Conservation (phyloP, 495 filamentous ascomycete species). For the Bathelium albidoporum region DNA sequence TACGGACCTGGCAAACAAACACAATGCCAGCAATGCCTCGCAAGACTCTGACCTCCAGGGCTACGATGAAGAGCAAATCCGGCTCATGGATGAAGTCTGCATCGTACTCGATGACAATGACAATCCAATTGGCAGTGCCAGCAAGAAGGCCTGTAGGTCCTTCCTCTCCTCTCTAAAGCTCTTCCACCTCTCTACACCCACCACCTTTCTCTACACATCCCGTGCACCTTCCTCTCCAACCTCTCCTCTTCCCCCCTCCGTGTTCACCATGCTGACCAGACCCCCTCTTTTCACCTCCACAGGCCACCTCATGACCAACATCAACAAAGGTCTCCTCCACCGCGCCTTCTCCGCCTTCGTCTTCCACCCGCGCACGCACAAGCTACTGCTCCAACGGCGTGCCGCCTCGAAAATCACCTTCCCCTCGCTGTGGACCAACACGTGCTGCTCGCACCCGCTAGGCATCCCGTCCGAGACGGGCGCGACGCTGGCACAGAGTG, state of each 20-base stretch:
- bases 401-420: slow-evolving; percentile 98
- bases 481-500: slow-evolving; percentile 64
- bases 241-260: slow-evolving; percentile 7
- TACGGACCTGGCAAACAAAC: slow-evolving; percentile 52
- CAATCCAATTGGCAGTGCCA: slow-evolving; percentile 86
- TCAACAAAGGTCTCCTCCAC: slow-evolving; percentile 87
- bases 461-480: slow-evolving; percentile 88
- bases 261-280: background rate
- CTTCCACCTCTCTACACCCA: background rate
- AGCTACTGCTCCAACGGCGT: slow-evolving; percentile 88
- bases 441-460: slow-evolving; percentile 96
- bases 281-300: background rate
- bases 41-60: slow-evolving; percentile 50
- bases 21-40: slow-evolving; percentile 24
- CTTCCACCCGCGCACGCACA: slow-evolving; percentile 70
- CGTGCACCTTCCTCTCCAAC: no score
- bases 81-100: slow-evolving; percentile 98
- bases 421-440: slow-evolving; percentile 99
- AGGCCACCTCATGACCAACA: slow-evolving; percentile 99
- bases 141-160: slow-evolving; percentile 90
- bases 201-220: background rate
- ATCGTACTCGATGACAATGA: slow-evolving; percentile 93
- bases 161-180: slow-evolving; percentile 1
- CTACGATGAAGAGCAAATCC: slow-evolving; percentile 95
- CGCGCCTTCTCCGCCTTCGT: slow-evolving; percentile 97